Evolutionary conservation across 75 land plant species (phyloP), one percentile per base, ranked within the genome.

Genomic region (Sequoia sempervirens): DNA sequence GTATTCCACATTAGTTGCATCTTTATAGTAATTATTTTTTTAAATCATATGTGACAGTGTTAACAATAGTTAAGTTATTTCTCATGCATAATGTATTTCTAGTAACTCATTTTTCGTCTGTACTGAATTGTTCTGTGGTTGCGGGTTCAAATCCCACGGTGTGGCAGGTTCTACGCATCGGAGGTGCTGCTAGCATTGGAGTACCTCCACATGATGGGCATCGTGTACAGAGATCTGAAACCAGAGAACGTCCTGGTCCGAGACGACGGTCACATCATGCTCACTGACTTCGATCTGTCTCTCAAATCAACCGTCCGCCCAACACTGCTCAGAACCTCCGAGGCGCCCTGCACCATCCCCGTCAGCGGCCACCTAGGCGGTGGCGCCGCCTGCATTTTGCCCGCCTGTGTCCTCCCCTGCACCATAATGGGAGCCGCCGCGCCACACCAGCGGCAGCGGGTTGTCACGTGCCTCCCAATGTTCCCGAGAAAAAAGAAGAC

Each of bases 401-500:
- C 52, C 2, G 10, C 52, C 64, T 20, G 38, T 13, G 47, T 78
- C 8, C 13, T 78, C 14, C 80, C 80, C 80, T 78, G 80, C 80
- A 78, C 28, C 14, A 18, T 10, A 14, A 40, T 13, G 13, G 36
- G 45, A 43, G 2, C n/a, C 46, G 11, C 36, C 9, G 0, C 12
- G 1, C 79, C 26, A 37, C 50, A 78, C 8, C 52, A 23, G 5
- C 32, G 46, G 1, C 52, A 43, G n/a, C 13, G 47, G 0, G 4
- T 45, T 1, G 80, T 45, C 10, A 45, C 80, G 3, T 78, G 80
- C 89, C 93, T 70, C 69, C 75, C 83, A 81, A 89, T 74, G 82
- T 91, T 50, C 86, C 81, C 81, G 86, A 89, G 6, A 84, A 89
- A 0, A 82, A 85, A 80, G 87, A 90, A 91, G 70, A 87, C 90